Evolutionary conservation across 2,329 filamentous ascomycete genomes (phyloP).

Genomic region (Plectosphaerella plurivora): DNA sequence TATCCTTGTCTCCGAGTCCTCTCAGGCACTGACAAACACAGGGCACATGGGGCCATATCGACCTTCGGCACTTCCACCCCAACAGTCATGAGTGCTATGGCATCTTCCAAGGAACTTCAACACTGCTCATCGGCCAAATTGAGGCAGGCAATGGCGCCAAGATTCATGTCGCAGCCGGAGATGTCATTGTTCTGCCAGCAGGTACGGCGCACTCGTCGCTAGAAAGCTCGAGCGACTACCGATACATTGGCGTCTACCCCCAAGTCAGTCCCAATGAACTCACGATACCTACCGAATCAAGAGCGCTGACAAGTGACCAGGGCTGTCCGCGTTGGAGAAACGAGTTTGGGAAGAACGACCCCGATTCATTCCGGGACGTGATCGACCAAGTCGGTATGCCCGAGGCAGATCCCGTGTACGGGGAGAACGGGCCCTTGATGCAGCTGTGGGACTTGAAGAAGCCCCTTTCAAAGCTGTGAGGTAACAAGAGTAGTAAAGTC

Average conservation of each 20-base stretch:
- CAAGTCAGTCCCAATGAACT: slow-evolving; percentile 1
- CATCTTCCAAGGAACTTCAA: slow-evolving; percentile 16
- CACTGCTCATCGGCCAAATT: slow-evolving; percentile 14
- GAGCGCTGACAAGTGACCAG: neutral
- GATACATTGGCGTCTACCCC: slow-evolving; percentile 17
- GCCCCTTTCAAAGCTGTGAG: too few species aligned
- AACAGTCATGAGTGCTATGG: slow-evolving; percentile 19
- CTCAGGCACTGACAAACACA: neutral
- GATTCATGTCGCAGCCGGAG: slow-evolving; percentile 11
- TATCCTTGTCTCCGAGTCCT: too few species aligned
- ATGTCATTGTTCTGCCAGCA: slow-evolving; percentile 16
- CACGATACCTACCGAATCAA: neutral
- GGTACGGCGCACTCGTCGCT: slow-evolving; percentile 15
- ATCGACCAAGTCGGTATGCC: neutral
- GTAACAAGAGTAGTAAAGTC: too few species aligned
- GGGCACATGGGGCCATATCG: slow-evolving; percentile 15
- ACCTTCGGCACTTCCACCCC: slow-evolving; percentile 16
- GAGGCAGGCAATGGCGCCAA: slow-evolving; percentile 9
- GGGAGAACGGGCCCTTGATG: neutral
- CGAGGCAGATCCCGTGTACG: neutral
- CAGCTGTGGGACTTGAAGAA: neutral
- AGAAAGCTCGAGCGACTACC: slow-evolving; percentile 8
- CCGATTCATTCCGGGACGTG: neutral
- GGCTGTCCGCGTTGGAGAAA: neutral
- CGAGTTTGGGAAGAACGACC: neutral